phyloP scores from a whole-genome alignment of 768 basidiomycete species.

The Pisolithus sp. region DNA sequence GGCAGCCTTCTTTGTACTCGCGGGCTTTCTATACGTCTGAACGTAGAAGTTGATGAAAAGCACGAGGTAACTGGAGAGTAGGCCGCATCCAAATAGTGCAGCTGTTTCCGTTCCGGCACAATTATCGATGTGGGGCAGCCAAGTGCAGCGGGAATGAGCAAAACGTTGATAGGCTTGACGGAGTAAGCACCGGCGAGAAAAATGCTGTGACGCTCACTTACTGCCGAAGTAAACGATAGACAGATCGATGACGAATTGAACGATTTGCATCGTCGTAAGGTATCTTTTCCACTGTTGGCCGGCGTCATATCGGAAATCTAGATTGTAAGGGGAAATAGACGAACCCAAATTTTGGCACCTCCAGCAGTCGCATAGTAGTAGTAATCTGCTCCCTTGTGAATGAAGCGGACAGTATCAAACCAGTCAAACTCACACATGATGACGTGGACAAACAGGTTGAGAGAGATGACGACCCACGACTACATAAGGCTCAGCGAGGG shows the following conservation, averaged over 20 bases:
- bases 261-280: slow-evolving; percentile 93
- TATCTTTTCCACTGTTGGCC: slow-evolving; percentile 94
- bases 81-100: slow-evolving; percentile 81
- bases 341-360: slow-evolving; percentile 93
- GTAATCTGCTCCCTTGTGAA: slow-evolving; percentile 57
- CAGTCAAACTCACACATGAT: slow-evolving; percentile 77
- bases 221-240: slow-evolving; percentile 92
- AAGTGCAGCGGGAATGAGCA: slow-evolving; percentile 51
- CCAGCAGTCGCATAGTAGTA: slow-evolving; percentile 99
- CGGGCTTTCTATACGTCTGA: slow-evolving; percentile 72
- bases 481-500: slow-evolving; percentile 24
- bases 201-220: slow-evolving; percentile 36
- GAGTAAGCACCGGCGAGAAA: slow-evolving; percentile 6
- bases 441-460: slow-evolving; percentile 92
- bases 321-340: slow-evolving; percentile 12
- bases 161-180: slow-evolving; percentile 74
- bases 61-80: slow-evolving; percentile 85
- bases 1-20: slow-evolving; percentile 25
- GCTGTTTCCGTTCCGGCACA: slow-evolving; percentile 88
- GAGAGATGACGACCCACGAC: slow-evolving; percentile 94
- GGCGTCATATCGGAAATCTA: neutral
- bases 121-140: slow-evolving; percentile 66
- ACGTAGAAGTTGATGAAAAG: slow-evolving; percentile 96
- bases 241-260: slow-evolving; percentile 91
- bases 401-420: neutral